phyloP scores from a whole-genome alignment of 1,139 yeast genomes.

The Scheffersomyces illinoinensis region DNA sequence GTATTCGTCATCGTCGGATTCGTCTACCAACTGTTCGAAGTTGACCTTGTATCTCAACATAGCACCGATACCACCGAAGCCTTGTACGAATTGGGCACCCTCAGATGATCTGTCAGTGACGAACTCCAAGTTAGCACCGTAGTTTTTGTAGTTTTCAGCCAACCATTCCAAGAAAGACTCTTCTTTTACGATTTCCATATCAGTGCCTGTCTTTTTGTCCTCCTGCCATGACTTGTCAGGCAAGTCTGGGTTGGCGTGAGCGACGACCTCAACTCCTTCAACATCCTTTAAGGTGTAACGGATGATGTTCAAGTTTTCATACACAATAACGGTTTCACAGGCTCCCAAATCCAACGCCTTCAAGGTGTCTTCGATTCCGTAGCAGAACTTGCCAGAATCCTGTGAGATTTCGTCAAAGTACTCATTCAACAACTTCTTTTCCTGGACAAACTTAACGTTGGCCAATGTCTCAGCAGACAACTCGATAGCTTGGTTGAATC shows the following conservation, averaged over 20 bases:
- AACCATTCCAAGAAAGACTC: constrained; percentile 92
- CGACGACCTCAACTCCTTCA: constrained; percentile 77
- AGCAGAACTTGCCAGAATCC: constrained; percentile 96
- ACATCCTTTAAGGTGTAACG: constrained; percentile 84
- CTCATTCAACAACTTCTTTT: constrained; percentile 86
- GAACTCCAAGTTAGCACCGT: constrained; percentile 93
- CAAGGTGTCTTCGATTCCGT: constrained; percentile 93
- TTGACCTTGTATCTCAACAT: constrained; percentile 93
- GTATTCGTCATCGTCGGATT: constrained; percentile 82
- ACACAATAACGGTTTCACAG: constrained; percentile 87
- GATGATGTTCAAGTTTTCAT: constrained; percentile 82
- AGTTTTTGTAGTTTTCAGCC: constrained; percentile 91
- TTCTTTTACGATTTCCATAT: constrained; percentile 84
- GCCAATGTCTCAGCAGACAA: constrained; percentile 94
- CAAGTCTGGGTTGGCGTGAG: constrained; percentile 69
- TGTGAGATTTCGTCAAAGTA: constrained; percentile 97
- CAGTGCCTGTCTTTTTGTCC: constrained; percentile 85
- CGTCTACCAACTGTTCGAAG: constrained; percentile 91
- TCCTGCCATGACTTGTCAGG: constrained; percentile 75
- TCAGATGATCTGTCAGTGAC: constrained; percentile 96
- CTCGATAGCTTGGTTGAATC: constrained; percentile 98
- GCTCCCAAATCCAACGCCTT: constrained; percentile 97
- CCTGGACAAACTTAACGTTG: constrained; percentile 96
- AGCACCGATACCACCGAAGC: constrained; percentile 99
- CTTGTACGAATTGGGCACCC: constrained; percentile 97